These are phyloP conservation scores for Gleditsia sinensis DNA, from an alignment of 306 rosid genomes.

Conservation along the genomic window DNA sequence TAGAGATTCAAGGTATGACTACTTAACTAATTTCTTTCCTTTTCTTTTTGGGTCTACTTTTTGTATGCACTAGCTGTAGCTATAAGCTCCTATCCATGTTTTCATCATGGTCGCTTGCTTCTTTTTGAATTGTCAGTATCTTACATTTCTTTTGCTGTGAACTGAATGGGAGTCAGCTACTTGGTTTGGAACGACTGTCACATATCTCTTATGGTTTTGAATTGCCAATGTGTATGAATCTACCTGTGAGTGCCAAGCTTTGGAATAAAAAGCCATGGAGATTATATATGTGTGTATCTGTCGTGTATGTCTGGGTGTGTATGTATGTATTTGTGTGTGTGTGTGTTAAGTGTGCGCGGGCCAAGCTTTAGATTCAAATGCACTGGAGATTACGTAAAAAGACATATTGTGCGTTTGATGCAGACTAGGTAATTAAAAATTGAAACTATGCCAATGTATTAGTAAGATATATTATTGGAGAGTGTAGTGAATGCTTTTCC, in stretches of 20 bases:
- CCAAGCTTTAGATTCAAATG: neutral
- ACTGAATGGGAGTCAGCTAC: slow-evolving; percentile 26
- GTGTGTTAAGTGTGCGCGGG: neutral
- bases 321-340: neutral
- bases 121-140: slow-evolving; percentile 11
- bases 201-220: neutral
- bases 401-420: neutral
- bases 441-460: neutral
- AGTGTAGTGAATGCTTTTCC: neutral
- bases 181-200: neutral
- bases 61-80: slow-evolving; percentile 16
- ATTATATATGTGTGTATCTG: neutral
- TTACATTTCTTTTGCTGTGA: slow-evolving; percentile 5
- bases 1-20: slow-evolving; percentile 46
- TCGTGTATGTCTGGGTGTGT: neutral
- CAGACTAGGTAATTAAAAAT: neutral
- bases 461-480: neutral
- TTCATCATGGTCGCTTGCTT: neutral
- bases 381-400: neutral
- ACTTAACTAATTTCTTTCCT: slow-evolving; percentile 3
- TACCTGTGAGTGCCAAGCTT: neutral
- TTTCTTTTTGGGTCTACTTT: slow-evolving; percentile 1
- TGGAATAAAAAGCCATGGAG: too few species aligned
- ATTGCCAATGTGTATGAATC: neutral
- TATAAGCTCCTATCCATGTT: neutral